Percentiles rank a stretch among this genome's conserved stretches.
phyloP scores from a whole-genome alignment of 345 rosid genomes.

The thale cress (Arabidopsis thaliana) region TAIR10.1 NC_003071.7:9204501-9205000 shows the following conservation, averaged over 20 bases:
- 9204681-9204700: constrained; percentile 52
- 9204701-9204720: constrained; percentile 56
- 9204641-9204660: constrained; percentile 66
- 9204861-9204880: constrained; percentile 39
- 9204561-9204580: constrained; percentile 50
- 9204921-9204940: constrained; percentile 59
- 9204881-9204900: constrained; percentile 67
- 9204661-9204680: constrained; percentile 52
- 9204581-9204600: constrained; percentile 67
- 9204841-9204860: constrained; percentile 29
- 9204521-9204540: constrained; percentile 49
- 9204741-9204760: constrained; percentile 73
- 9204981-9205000: constrained; percentile 70
- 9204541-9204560: constrained; percentile 43
- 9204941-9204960: constrained; percentile 50
- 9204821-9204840: constrained; percentile 66
- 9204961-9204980: constrained; percentile 71
- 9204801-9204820: constrained; percentile 48
- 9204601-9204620: constrained; percentile 61
- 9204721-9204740: constrained; percentile 60
- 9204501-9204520: constrained; percentile 48
- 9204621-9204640: constrained; percentile 70
- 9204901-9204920: constrained; percentile 57
- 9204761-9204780: constrained; percentile 67
- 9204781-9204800: constrained; percentile 58